phyloP scores from a whole-genome alignment of 192 early-diverging fungal genomes.

The Umbelopsis sp. region DNA sequence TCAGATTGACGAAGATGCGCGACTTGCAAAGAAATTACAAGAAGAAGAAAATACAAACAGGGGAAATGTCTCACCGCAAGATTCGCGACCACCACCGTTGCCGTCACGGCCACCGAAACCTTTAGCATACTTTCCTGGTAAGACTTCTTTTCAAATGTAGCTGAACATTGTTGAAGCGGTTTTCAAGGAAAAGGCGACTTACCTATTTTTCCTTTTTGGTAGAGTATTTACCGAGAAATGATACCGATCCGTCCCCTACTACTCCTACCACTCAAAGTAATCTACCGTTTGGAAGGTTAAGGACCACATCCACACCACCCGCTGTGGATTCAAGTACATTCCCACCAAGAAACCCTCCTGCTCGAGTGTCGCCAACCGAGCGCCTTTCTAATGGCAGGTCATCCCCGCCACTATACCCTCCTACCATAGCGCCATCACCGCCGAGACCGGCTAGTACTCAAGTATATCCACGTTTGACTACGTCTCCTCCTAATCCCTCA shows the following conservation, averaged over 20 bases:
- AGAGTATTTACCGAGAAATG: slow-evolving; percentile 2
- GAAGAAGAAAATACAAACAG: not conserved
- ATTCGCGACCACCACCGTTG: not conserved
- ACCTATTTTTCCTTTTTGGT: not conserved
- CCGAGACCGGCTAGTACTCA: not conserved
- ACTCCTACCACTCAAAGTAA: not conserved
- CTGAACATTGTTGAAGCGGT: no score
- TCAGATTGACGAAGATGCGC: slow-evolving; percentile 13
- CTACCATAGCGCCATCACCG: not conserved
- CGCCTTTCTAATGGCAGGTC: not conserved
- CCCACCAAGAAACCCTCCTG: not conserved
- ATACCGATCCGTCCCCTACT: not conserved
- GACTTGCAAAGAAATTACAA: slow-evolving; percentile 3
- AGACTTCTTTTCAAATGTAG: not conserved
- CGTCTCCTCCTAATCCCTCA: not conserved
- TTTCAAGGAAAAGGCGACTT: not conserved
- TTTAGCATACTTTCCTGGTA: slow-evolving; percentile 12
- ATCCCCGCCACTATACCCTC: slow-evolving; percentile 12
- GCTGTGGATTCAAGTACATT: not conserved
- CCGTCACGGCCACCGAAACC: slow-evolving; percentile 1
- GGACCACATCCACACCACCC: not conserved
- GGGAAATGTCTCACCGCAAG: not conserved
- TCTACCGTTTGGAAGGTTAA: not conserved
- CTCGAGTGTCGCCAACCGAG: no score
- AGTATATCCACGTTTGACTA: not conserved